phyloP scores from a whole-genome alignment of 495 filamentous ascomycete species.

The Hypoxylon intermedium region DNA sequence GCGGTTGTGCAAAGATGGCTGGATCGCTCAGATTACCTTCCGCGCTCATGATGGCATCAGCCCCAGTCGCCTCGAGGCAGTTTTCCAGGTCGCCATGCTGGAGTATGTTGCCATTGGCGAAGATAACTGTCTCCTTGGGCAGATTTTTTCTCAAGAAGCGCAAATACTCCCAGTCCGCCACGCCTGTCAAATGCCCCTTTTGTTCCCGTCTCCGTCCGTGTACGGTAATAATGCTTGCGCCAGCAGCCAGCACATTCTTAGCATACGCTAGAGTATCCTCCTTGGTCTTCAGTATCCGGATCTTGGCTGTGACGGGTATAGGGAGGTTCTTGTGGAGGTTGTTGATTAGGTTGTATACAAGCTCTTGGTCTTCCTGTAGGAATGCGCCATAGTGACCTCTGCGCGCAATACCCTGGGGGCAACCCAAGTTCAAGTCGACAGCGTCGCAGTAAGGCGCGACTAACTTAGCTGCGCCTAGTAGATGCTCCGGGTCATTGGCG shows the following conservation, averaged over 20 bases:
- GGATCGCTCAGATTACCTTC: slow-evolving; percentile 94
- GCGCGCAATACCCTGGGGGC: slow-evolving; percentile 92
- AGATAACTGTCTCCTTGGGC: slow-evolving; percentile 86
- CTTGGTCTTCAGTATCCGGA: slow-evolving; percentile 84
- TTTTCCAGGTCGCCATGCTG: slow-evolving; percentile 77
- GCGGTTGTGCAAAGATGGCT: slow-evolving; percentile 77
- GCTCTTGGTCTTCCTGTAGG: slow-evolving; percentile 87
- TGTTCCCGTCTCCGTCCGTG: slow-evolving; percentile 90
- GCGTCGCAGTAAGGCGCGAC: slow-evolving; percentile 89
- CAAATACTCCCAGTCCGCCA: slow-evolving; percentile 90
- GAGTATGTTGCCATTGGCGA: slow-evolving; percentile 95
- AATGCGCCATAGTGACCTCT: slow-evolving; percentile 93
- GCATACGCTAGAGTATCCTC: slow-evolving; percentile 91
- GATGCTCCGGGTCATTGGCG: slow-evolving; percentile 80
- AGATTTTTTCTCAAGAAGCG: slow-evolving; percentile 82
- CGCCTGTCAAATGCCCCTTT: slow-evolving; percentile 92
- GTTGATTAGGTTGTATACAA: slow-evolving; percentile 81
- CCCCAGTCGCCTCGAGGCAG: slow-evolving; percentile 85
- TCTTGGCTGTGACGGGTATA: slow-evolving; percentile 92
- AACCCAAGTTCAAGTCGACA: slow-evolving; percentile 96
- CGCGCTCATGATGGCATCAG: slow-evolving; percentile 93
- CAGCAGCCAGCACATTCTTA: slow-evolving; percentile 82
- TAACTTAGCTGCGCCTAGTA: slow-evolving; percentile 76
- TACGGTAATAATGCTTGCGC: slow-evolving; percentile 90
- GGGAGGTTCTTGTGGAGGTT: slow-evolving; percentile 73